Evolutionary conservation across 2,329 filamentous ascomycete species (phyloP), one percentile per base, ranked within the genome.

Genomic region (Thielaviopsis ethacetica): DNA sequence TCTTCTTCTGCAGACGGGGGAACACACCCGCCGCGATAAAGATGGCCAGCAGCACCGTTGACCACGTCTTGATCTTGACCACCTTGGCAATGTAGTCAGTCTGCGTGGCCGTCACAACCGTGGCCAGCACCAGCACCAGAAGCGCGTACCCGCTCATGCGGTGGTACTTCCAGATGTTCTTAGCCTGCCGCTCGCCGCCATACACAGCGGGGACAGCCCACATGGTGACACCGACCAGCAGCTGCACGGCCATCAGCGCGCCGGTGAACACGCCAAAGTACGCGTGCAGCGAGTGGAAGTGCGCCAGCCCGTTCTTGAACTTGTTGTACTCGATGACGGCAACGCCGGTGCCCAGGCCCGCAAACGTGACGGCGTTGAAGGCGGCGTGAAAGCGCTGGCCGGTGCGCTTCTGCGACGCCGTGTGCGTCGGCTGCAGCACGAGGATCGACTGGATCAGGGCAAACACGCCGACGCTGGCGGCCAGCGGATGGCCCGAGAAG

Each of bases 111-210:
- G 85, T 84, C 54, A 79, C 74, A 47, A 95, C 78, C 0, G 91
- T 93, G 10, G 80, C 82, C 62, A 95, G 71, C 62, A 91, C 76
- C 65, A 94, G 66, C 56, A 84, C 67, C 58, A 91, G 72, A 61
- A 91, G 73, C 7, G 82, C 64, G 68, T 98, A 97, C 1, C 91
- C 93, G 22, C 76, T 78, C 58, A 79, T 72, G 30, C 91, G 82
- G 70, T 97, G 93, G 66, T 91, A 95, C 72, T 95, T 96, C 77
- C 91, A 97, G 50, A 95, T 70, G 24, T 76, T 76, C 77, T 91
- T 94, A 21, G 90, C 91, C 2, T 82, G 83, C 26, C 88, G 83
- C 63, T 85, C 82, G 59, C 88, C 83, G 5, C 91, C 91, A 65
- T 91, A 94, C 1, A 95, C 66, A 0, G 68, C 67, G 0, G 91